Evolutionary conservation across 805 yeast genomes (phyloP), one percentile per base, ranked within the genome.

Genomic region (Ogataea degrootiae): DNA sequence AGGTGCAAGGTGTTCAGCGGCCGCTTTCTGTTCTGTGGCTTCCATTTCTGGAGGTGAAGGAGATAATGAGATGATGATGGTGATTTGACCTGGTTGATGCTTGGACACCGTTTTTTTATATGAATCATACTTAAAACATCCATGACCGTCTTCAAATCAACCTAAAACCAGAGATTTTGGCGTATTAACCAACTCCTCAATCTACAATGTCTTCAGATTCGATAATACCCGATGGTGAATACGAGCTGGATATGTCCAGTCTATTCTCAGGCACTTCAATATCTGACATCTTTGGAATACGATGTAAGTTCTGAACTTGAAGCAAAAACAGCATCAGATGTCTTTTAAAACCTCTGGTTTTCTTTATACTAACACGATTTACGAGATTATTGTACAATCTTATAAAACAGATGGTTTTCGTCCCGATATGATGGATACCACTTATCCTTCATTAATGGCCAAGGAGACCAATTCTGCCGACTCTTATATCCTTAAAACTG

Each of bases 171-270:
- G 12, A 7, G 3, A 26, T 26, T 4, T 7, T 26, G 31, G 31
- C 11, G 12, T 11, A 26, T 26, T 26, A 8, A 26, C 31, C 31
- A 26, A 26, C 31, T 26, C 9, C 31, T 3, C 11, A 26, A 26
- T 19, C 29, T 16, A 34, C 15, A 29, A 39, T 39, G 43, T 29
- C 46, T 8, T 44, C 46, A 21, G 43, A 45, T 34, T 34, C 42
- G 14, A 39, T 31, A 40, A 49, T 66, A 19, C 66, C 70, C 0
- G 72, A 68, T 54, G 71, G 71, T 2, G 71, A 68, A 43, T 68
- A 66, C 44, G 67, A 63, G 12, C 44, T 68, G 22, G 70, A 65
- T 39, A 40, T 68, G 45, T 60, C 68, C 6, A 48, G 58, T 19
- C 51, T 64, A 15, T 59, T 58, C 39, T 44, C 53, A 14, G 44